A percentile compares a stretch with the other conserved stretches of the same genome.
Conservation (phyloP, 2,329 filamentous ascomycete genomes). For the Penicillium sp. region DNA sequence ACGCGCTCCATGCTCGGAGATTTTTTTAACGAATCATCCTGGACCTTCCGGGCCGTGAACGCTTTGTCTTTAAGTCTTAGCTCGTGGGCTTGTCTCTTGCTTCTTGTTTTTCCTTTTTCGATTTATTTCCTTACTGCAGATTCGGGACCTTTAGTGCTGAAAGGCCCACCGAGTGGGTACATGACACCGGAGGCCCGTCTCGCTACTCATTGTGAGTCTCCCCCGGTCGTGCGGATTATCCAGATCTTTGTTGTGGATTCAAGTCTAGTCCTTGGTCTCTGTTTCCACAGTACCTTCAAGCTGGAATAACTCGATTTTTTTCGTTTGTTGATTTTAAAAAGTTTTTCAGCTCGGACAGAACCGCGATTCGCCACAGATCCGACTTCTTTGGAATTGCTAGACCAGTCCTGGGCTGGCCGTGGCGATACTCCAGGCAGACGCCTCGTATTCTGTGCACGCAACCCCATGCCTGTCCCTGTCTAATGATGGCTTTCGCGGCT, state of each 20-base stretch:
- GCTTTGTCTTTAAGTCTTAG: neutral
- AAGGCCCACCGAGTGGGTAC: neutral
- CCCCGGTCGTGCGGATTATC: neutral
- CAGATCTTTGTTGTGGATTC: constrained; percentile 10
- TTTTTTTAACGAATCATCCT: constrained; percentile 20
- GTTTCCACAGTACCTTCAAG: neutral
- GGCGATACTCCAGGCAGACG: neutral
- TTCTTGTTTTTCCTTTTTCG: neutral
- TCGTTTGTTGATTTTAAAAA: neutral
- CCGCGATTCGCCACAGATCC: constrained; percentile 22
- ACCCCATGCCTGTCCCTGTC: neutral
- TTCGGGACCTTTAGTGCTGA: neutral
- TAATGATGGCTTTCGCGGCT: neutral
- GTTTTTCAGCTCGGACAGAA: constrained; percentile 18
- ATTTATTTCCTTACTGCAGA: neutral
- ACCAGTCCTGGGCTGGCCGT: constrained; percentile 5
- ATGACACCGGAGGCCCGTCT: neutral
- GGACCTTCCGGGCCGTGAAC: constrained; percentile 7
- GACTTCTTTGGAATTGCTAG: neutral
- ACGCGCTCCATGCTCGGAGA: constrained; percentile 29
- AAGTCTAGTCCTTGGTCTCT: constrained; percentile 4
- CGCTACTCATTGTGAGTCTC: neutral
- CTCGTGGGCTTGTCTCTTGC: neutral
- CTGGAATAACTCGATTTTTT: constrained; percentile 7
- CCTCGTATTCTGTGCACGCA: constrained; percentile 9